phyloP scores from a whole-genome alignment of 495 filamentous ascomycete species.

The Annulohypoxylon nitens region DNA sequence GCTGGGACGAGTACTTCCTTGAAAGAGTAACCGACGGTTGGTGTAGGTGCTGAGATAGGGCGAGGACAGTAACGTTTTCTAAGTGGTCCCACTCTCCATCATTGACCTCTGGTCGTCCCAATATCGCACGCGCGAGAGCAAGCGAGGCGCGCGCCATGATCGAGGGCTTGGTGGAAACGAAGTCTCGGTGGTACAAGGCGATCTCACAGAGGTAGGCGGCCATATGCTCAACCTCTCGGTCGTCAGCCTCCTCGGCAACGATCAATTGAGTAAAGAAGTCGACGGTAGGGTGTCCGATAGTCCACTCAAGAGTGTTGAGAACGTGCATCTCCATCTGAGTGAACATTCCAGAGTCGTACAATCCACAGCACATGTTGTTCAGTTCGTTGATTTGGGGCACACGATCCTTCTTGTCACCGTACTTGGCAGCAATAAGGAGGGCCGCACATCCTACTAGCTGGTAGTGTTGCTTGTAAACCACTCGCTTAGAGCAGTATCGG shows the following conservation, averaged over 20 bases:
- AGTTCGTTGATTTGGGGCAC: slow-evolving; percentile 96
- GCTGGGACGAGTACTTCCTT: slow-evolving; percentile 86
- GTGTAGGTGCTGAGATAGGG: slow-evolving; percentile 87
- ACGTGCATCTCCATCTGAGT: slow-evolving; percentile 99
- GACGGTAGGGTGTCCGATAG: slow-evolving; percentile 93
- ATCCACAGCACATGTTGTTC: slow-evolving; percentile 98
- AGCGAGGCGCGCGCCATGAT: slow-evolving; percentile 90
- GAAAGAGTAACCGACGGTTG: slow-evolving; percentile 87
- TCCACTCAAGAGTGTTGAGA: slow-evolving; percentile 96
- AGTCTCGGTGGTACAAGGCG: slow-evolving; percentile 94
- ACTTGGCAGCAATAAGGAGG: slow-evolving; percentile 97
- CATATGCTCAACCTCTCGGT: slow-evolving; percentile 93
- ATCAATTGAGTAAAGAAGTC: slow-evolving; percentile 90
- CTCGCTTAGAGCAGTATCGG: slow-evolving; percentile 94
- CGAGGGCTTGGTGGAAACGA: slow-evolving; percentile 89
- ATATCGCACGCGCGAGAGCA: slow-evolving; percentile 86
- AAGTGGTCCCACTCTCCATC: slow-evolving; percentile 83
- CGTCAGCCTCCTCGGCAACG: slow-evolving; percentile 74
- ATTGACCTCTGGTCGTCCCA: slow-evolving; percentile 80
- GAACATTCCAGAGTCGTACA: slow-evolving; percentile 99
- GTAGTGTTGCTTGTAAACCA: slow-evolving; percentile 99
- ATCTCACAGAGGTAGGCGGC: slow-evolving; percentile 94
- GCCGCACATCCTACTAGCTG: slow-evolving; percentile 97
- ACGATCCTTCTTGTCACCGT: slow-evolving; percentile 96
- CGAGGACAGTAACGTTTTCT: slow-evolving; percentile 83